Evolutionary conservation across 31 red algal species (phyloP).

Genomic region (Asparagopsis taxiformis): DNA sequence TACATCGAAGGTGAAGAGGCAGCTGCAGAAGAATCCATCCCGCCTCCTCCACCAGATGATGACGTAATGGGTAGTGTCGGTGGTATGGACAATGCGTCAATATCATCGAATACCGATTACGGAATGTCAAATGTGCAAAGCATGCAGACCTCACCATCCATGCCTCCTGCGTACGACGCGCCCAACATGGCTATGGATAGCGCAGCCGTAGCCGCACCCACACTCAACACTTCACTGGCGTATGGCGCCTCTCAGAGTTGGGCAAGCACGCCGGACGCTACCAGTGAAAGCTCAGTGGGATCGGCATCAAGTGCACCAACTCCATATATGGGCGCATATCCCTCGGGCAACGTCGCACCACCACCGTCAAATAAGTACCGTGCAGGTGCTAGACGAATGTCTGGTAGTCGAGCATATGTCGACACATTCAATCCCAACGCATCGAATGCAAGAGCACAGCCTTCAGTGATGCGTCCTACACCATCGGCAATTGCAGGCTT

Average conservation of each 20-base stretch:
- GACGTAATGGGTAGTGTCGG: slow-evolving; percentile 20
- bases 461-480: too few relatives aligned
- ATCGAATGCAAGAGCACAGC: too few relatives aligned
- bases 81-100: not conserved
- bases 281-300: slow-evolving; percentile 13
- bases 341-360: not conserved
- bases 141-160: not conserved
- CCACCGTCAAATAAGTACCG: slow-evolving; percentile 36
- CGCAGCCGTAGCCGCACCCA: not conserved
- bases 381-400: slow-evolving; percentile 5
- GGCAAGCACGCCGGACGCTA: slow-evolving; percentile 4
- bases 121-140: not conserved
- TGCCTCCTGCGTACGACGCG: slow-evolving; percentile 15
- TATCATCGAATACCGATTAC: slow-evolving; percentile 7
- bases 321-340: slow-evolving; percentile 3
- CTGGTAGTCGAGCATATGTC: slow-evolving; percentile 49
- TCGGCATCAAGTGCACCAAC: slow-evolving; percentile 29
- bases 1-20: slow-evolving; percentile 54
- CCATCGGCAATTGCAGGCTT: too few relatives aligned
- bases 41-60: slow-evolving; percentile 52
- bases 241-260: slow-evolving; percentile 4
- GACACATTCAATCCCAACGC: slow-evolving; percentile 76
- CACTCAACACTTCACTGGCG: slow-evolving; percentile 7
- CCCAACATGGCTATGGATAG: not conserved
- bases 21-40: slow-evolving; percentile 23